A percentile compares a stretch with the other conserved stretches of the same genome.
Evolutionary conservation across 2,329 filamentous ascomycete species (phyloP).

Genomic region (Daldinia sp.): DNA sequence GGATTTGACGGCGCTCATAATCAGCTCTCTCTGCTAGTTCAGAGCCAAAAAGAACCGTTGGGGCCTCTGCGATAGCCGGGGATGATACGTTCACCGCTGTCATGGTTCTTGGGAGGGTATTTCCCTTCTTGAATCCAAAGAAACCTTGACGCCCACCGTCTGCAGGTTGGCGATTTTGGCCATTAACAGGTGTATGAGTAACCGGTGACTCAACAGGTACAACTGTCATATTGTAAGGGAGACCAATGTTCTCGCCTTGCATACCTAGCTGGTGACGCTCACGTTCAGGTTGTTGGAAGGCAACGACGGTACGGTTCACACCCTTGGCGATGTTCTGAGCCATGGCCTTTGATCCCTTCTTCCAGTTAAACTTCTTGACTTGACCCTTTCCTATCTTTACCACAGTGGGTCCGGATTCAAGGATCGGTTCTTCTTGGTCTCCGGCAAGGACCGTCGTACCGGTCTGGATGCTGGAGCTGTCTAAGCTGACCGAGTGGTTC

Average conservation of each 20-base stretch:
- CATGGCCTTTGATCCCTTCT: conserved; percentile 93
- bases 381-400: conserved; percentile 96
- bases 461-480: conserved; percentile 66
- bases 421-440: conserved; percentile 74
- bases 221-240: conserved; percentile 78
- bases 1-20: conserved; percentile 88
- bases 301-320: conserved; percentile 89
- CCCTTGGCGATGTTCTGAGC: conserved; percentile 95
- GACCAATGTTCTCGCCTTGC: conserved; percentile 72
- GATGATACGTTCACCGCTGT: conserved; percentile 58
- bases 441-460: conserved; percentile 70
- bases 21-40: conserved; percentile 89
- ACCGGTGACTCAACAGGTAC: conserved; percentile 64
- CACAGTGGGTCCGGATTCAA: conserved; percentile 86
- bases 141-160: conserved; percentile 69
- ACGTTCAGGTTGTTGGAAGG: conserved; percentile 70
- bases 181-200: conserved; percentile 49
- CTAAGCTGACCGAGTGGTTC: conserved; percentile 64
- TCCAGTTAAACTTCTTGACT: conserved; percentile 98
- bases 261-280: conserved; percentile 67
- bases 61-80: conserved; percentile 61
- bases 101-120: conserved; percentile 64
- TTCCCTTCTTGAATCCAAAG: conserved; percentile 71
- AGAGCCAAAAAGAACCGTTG: conserved; percentile 82
- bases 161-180: conserved; percentile 49